Percentiles rank a stretch among this genome's conserved stretches.
These are phyloP conservation scores for Talaromyces funiculosus DNA, from an alignment of 2,329 filamentous ascomycete genomes.

Conservation along the genomic window DNA sequence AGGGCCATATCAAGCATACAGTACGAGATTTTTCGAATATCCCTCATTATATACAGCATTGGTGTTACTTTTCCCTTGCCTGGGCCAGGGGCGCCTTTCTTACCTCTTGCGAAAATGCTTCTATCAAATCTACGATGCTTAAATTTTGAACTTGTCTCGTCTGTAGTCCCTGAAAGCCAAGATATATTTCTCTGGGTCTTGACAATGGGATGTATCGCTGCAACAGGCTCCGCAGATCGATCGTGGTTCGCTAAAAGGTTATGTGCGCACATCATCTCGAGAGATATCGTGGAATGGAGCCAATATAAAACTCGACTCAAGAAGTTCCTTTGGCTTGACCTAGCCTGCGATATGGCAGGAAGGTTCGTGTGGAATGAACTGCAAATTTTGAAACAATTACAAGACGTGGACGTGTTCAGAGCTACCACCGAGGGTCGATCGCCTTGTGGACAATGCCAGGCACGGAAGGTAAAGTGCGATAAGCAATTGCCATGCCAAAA, in stretches of 20 bases:
- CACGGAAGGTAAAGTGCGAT: constrained; percentile 5
- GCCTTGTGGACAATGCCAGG: constrained; percentile 8
- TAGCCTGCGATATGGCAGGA: constrained; percentile 29
- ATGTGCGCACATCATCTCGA: not conserved
- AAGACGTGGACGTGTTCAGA: not conserved
- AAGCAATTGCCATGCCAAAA: constrained; percentile 9
- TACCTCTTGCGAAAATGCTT: not conserved
- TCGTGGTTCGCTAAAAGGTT: not conserved
- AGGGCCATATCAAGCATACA: not conserved
- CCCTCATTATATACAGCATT: not conserved
- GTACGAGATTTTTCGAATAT: not conserved
- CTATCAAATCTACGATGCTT: not conserved
- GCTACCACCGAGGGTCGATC: not conserved
- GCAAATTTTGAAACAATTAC: not conserved
- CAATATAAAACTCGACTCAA: not conserved
- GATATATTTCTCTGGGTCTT: not conserved
- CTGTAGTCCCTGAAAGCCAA: not conserved
- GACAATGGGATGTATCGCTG: not conserved
- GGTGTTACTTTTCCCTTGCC: not conserved
- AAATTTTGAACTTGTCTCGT: not conserved
- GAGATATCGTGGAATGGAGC: not conserved
- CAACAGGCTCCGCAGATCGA: not conserved
- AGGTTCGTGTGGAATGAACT: constrained; percentile 23
- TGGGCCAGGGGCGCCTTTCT: not conserved
- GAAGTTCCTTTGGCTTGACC: constrained; percentile 32